Base-by-base conservation (phyloP, 2,329 filamentous ascomycete genomes). In the Karstenula rhodostoma region DNA sequence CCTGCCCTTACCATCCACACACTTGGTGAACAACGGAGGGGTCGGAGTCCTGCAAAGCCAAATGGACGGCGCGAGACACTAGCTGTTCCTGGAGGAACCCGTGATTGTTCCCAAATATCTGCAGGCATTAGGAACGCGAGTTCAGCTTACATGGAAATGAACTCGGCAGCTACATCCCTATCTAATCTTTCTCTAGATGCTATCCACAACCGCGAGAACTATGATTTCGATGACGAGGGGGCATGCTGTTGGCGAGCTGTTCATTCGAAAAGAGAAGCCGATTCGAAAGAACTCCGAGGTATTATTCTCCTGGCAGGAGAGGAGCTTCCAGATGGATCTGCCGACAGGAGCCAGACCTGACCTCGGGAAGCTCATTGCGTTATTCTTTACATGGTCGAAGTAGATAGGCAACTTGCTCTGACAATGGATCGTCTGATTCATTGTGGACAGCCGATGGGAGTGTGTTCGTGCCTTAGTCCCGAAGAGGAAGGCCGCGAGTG, bases 171-270 rank as follows among this genome's bases (percentile, higher is more conserved):
- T n/a, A 67, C 71, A n/a, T 77, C 76, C 15, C 63, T 78, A 32
- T 61, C 70, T 53, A 57, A 65, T 62, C 53, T 77, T 54, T 76
- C 72, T 1, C 57, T 72, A n/a, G 70, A 72, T 19, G 67, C 63
- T 17, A 62, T 71, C 3, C 64, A 68, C 15, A 67, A 68, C 2
- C 61, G 62, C 51, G 59, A 71, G 19, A 68, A 67, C 3, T 65
- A 66, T 27, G 70, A 73, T 27, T 71, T 73, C 15, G 76, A 73
- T n/a, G 79, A 81, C 0, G 79, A 82, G 6, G 80, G 80, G 89
- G 0, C 88, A 93, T 74, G 80, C 84, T 0, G 80, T 94, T n/a
- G 87, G 88, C 0, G 90, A 93, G 77, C 82, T 89, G 15, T 91
- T 88, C 81, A 78, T 87, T 29, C 78, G 83, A 46, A 70, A 65